These are phyloP conservation scores for Cylindrotheca fusiformis DNA, from an alignment of 108 stramenopile genomes.

Conservation along the genomic window DNA sequence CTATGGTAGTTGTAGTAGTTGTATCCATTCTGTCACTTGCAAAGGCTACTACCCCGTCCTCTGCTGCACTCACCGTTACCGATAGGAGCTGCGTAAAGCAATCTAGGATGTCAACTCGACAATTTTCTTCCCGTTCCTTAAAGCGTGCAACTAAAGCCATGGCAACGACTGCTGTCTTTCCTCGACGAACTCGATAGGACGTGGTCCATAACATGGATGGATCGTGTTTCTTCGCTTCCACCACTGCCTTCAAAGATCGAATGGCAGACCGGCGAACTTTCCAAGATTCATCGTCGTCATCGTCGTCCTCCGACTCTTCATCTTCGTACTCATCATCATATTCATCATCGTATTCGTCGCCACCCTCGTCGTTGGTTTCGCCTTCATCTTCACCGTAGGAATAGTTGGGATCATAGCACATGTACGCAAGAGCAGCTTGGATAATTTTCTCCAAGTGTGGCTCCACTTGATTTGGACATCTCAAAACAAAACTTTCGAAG, in stretches of 20 bases:
- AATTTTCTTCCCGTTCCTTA: constrained; percentile 99
- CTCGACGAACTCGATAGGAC: constrained; percentile 49
- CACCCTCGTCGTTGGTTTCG: constrained; percentile 51
- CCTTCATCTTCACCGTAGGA: constrained; percentile 89
- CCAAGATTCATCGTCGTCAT: constrained; percentile 97
- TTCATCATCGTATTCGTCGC: constrained; percentile 57
- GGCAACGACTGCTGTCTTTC: constrained; percentile 60
- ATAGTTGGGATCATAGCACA: constrained; percentile 97
- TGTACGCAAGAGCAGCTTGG: constrained; percentile 78
- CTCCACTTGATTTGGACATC: constrained; percentile 93
- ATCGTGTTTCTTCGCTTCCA: constrained; percentile 65
- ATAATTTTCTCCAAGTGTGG: constrained; percentile 83
- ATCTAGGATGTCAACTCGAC: constrained; percentile 90
- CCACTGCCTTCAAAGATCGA: constrained; percentile 67
- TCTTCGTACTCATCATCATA: constrained; percentile 73
- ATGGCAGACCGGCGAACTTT: constrained; percentile 92
- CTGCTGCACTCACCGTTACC: constrained; percentile 54
- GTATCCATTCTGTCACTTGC: constrained; percentile 40
- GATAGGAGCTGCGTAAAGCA: constrained; percentile 84
- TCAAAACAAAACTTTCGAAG: constrained; percentile 91
- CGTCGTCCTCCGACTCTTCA: constrained; percentile 74
- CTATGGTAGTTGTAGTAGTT: constrained; percentile 36
- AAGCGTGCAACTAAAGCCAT: constrained; percentile 82
- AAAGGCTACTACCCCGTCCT: constrained; percentile 19
- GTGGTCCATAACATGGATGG: constrained; percentile 70